A percentile compares a stretch with the other conserved stretches of the same genome.
These are phyloP conservation scores for Pelargonium fulgidum DNA, from an alignment of 441 rosid genomes.

Conservation along the genomic window DNA sequence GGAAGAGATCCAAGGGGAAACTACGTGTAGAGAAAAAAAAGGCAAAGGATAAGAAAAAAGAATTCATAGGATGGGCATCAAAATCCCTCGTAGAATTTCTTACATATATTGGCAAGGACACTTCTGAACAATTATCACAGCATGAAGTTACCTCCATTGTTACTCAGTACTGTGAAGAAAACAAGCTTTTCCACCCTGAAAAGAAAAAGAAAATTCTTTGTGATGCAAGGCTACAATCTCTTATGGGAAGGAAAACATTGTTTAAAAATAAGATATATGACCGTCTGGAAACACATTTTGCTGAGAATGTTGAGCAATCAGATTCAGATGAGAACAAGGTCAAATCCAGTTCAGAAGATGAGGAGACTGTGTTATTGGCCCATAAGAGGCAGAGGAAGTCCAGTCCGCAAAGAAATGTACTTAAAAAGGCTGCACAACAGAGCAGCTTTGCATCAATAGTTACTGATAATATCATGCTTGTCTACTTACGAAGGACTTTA, in stretches of 20 bases:
- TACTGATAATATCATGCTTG: conserved; percentile 39
- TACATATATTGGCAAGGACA: conserved; percentile 33
- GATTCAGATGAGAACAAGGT: conserved; percentile 21
- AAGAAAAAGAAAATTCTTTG: conserved; percentile 41
- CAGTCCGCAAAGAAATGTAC: conserved; percentile 17
- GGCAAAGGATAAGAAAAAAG: conserved; percentile 18
- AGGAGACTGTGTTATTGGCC: conserved; percentile 6
- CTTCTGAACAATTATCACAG: conserved; percentile 29
- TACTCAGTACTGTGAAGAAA: conserved; percentile 29
- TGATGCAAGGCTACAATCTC: conserved; percentile 34
- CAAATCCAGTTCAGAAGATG: conserved; percentile 20
- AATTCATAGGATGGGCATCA: conserved; percentile 47
- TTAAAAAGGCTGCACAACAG: conserved; percentile 21
- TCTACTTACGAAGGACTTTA: conserved; percentile 45
- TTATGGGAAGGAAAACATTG: conserved; percentile 36
- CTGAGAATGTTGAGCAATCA: conserved; percentile 31
- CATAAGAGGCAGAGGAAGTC: conserved; percentile 20
- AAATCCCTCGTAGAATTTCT: conserved; percentile 37
- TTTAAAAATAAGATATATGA: conserved; percentile 30
- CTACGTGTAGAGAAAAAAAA: background rate
- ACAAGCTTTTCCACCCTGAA: conserved; percentile 33
- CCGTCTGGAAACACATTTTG: conserved; percentile 38
- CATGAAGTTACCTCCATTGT: conserved; percentile 30
- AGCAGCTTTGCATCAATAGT: conserved; percentile 38
- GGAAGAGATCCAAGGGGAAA: conserved; percentile 24